phyloP scores from a whole-genome alignment of 2,329 filamentous ascomycete genomes.

The Aspergillus sp. region DNA sequence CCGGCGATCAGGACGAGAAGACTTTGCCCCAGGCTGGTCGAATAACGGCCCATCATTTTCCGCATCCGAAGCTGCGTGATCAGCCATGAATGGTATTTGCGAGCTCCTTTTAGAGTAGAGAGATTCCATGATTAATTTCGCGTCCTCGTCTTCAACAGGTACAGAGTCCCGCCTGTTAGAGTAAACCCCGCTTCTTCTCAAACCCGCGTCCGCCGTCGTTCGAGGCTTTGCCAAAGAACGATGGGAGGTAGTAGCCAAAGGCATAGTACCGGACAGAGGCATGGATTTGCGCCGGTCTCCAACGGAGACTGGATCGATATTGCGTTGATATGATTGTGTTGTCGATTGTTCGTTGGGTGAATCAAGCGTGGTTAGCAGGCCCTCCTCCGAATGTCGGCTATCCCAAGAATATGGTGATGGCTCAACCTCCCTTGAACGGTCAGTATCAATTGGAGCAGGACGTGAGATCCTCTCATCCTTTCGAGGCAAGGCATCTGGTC shows the following conservation, averaged over 20 bases:
- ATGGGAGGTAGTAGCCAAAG: slow-evolving; percentile 33
- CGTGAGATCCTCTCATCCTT: slow-evolving; percentile 29
- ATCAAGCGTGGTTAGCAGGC: slow-evolving; percentile 46
- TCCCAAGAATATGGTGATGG: slow-evolving; percentile 55
- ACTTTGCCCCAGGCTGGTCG: slow-evolving; percentile 20
- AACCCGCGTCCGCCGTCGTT: slow-evolving; percentile 24
- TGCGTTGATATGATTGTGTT: slow-evolving; percentile 15
- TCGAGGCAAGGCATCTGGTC: slow-evolving; percentile 19
- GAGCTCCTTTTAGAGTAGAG: slow-evolving; percentile 31
- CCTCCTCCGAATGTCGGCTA: slow-evolving; percentile 54
- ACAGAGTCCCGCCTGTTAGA: slow-evolving; percentile 27
- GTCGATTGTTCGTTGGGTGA: slow-evolving; percentile 17
- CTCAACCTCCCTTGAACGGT: slow-evolving; percentile 47
- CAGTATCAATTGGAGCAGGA: slow-evolving; percentile 48
- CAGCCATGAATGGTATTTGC: slow-evolving; percentile 22
- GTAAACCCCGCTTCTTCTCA: slow-evolving; percentile 37
- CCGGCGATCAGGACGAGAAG: slow-evolving; percentile 9
- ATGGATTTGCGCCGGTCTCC: slow-evolving; percentile 23
- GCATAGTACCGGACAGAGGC: slow-evolving; percentile 26
- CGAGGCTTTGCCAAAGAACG: slow-evolving; percentile 33
- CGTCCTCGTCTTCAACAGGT: slow-evolving; percentile 42
- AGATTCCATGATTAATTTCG: slow-evolving; percentile 39
- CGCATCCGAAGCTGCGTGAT: slow-evolving; percentile 22
- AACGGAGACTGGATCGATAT: slow-evolving; percentile 17
- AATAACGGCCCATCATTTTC: slow-evolving; percentile 33